phyloP scores from a whole-genome alignment of 768 basidiomycete genomes.

The Hydnum rufescens region DNA sequence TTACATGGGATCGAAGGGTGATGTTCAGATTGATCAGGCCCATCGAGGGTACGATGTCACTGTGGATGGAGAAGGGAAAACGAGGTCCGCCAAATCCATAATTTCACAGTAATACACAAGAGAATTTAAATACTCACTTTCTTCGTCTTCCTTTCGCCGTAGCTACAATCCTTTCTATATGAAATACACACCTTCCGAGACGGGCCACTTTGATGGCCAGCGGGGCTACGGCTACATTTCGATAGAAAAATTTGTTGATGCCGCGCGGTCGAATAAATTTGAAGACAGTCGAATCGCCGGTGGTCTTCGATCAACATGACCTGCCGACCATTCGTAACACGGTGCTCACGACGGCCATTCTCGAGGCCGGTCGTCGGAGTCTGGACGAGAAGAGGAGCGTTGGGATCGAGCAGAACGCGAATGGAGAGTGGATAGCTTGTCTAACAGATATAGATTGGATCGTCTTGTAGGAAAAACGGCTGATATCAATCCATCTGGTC shows the following conservation, averaged over 20 bases:
- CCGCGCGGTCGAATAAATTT: slow-evolving; percentile 58
- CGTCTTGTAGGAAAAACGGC: too few species aligned
- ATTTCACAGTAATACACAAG: background rate
- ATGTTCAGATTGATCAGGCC: slow-evolving; percentile 82
- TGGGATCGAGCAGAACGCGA: slow-evolving; percentile 40
- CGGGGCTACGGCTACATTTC: slow-evolving; percentile 79
- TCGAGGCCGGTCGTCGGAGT: slow-evolving; percentile 78
- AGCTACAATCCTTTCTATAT: slow-evolving; percentile 81
- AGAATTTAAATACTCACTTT: background rate
- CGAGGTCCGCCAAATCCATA: slow-evolving; percentile 25
- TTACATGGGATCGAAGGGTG: slow-evolving; percentile 92
- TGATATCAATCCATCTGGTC: too few species aligned
- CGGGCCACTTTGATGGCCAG: slow-evolving; percentile 86
- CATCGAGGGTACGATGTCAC: slow-evolving; percentile 87
- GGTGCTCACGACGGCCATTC: slow-evolving; percentile 67
- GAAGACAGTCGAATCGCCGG: slow-evolving; percentile 33
- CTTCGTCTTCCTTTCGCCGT: background rate
- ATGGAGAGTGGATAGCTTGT: slow-evolving; percentile 44
- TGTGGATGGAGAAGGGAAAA: slow-evolving; percentile 64
- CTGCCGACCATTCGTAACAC: slow-evolving; percentile 83
- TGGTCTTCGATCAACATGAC: slow-evolving; percentile 58
- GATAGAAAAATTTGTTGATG: slow-evolving; percentile 83
- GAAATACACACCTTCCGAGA: slow-evolving; percentile 86
- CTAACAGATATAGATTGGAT: background rate
- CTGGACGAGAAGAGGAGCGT: slow-evolving; percentile 80